These are phyloP conservation scores for Bipolaris oryzae DNA, from an alignment of 2,329 filamentous ascomycete species.

Conservation along the genomic window DNA sequence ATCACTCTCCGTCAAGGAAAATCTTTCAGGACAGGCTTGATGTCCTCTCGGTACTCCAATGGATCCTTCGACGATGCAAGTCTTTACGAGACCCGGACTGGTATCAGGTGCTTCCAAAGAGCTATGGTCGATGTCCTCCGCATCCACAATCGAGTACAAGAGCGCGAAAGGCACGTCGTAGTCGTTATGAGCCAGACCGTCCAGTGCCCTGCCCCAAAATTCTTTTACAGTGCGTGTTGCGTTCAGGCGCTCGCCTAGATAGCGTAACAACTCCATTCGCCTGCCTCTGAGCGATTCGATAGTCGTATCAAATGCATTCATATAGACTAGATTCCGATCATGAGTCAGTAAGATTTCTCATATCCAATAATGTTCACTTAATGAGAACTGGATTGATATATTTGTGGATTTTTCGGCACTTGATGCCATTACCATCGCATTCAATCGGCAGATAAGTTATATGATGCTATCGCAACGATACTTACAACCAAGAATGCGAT, in stretches of 20 bases:
- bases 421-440: neutral
- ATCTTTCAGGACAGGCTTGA: conserved; percentile 32
- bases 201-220: conserved; percentile 58
- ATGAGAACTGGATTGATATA: neutral
- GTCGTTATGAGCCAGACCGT: conserved; percentile 53
- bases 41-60: conserved; percentile 42
- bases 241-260: conserved; percentile 46
- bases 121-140: conserved; percentile 31
- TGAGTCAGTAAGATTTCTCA: conserved; percentile 11
- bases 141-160: conserved; percentile 40
- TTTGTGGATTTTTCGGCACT: neutral
- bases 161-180: conserved; percentile 43
- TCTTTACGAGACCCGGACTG: conserved; percentile 30
- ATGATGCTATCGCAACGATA: conserved; percentile 7
- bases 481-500: conserved; percentile 36
- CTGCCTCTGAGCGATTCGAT: conserved; percentile 47
- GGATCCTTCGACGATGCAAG: conserved; percentile 41
- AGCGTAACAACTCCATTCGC: conserved; percentile 49
- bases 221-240: conserved; percentile 38
- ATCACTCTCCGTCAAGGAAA: conserved; percentile 37
- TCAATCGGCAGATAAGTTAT: neutral
- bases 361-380: neutral
- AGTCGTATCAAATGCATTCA: conserved; percentile 48
- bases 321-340: conserved; percentile 25
- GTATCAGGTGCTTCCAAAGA: conserved; percentile 36